Conservation (phyloP, 768 basidiomycete genomes). For the Agaricus blazei region DNA sequence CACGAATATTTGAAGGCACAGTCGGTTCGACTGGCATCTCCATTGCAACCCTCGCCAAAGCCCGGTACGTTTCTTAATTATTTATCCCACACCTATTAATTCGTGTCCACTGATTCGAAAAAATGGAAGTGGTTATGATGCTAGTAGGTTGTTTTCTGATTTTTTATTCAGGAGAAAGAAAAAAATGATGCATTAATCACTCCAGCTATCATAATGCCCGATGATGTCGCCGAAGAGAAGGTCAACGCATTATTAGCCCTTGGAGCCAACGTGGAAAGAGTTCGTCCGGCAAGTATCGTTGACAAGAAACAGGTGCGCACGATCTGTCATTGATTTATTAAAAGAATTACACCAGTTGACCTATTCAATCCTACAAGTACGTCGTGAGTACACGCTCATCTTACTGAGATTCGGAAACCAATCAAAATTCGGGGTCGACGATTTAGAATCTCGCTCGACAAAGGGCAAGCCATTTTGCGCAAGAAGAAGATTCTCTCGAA, state of each 20-base stretch:
- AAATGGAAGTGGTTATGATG: conserved; percentile 85
- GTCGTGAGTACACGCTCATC: conserved; percentile 36
- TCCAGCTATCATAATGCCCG: conserved; percentile 86
- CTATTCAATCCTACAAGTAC: conserved; percentile 34
- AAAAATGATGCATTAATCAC: not conserved
- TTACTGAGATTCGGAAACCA: too few species aligned
- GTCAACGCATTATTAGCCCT: conserved; percentile 76
- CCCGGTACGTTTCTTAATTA: conserved; percentile 48
- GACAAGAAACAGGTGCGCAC: conserved; percentile 84
- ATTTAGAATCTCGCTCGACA: conserved; percentile 81
- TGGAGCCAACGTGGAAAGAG: conserved; percentile 85
- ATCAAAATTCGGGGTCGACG: not conserved
- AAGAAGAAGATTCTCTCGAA: conserved; percentile 27
- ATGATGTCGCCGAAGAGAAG: conserved; percentile 89
- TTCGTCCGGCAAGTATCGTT: conserved; percentile 92
- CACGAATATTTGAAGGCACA: conserved; percentile 95
- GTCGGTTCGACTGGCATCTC: conserved; percentile 96
- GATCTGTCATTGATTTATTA: not conserved
- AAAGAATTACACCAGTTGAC: not conserved
- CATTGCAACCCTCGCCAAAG: conserved; percentile 87
- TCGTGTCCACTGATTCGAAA: not conserved
- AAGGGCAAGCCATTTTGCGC: conserved; percentile 72
- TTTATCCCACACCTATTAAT: not conserved
- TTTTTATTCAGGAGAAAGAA: too few species aligned
- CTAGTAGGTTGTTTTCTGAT: conserved; percentile 46